These are phyloP conservation scores for Neurospora hispaniola DNA, from an alignment of 495 filamentous ascomycete genomes.

Conservation along the genomic window DNA sequence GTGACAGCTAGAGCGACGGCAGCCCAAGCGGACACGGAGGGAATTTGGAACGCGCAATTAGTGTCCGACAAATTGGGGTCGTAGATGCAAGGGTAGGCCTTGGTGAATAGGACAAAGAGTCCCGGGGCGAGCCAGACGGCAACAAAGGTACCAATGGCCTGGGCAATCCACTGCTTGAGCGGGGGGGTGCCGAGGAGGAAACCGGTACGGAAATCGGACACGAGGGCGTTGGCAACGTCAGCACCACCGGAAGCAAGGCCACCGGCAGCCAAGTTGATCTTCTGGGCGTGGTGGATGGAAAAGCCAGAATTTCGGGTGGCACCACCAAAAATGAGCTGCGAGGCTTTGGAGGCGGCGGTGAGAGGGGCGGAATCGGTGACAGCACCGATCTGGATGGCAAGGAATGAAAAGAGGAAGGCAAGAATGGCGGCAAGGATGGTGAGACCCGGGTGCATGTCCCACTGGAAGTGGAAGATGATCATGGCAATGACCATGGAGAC, in stretches of 20 bases:
- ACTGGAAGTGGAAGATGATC: conserved; percentile 50
- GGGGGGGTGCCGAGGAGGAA: conserved; percentile 54
- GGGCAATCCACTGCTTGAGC: conserved; percentile 52
- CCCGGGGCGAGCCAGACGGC: conserved; percentile 52
- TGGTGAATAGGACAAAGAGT: conserved; percentile 53
- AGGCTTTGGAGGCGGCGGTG: conserved; percentile 56
- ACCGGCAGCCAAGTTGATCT: conserved; percentile 53
- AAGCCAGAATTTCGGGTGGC: conserved; percentile 42
- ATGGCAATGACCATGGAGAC: conserved; percentile 42
- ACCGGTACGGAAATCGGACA: conserved; percentile 51
- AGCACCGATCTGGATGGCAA: conserved; percentile 54
- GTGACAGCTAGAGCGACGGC: conserved; percentile 57
- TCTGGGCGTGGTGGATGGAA: conserved; percentile 38
- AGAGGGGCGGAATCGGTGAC: conserved; percentile 54
- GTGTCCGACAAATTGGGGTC: conserved; percentile 19
- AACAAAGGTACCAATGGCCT: conserved; percentile 48
- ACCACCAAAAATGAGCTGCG: conserved; percentile 54
- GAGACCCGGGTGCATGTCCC: conserved; percentile 48
- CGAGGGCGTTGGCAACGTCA: conserved; percentile 43
- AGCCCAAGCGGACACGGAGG: conserved; percentile 55
- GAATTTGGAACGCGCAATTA: conserved; percentile 44
- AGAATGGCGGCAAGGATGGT: conserved; percentile 51
- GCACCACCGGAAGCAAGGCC: conserved; percentile 48
- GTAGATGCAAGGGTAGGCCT: conserved; percentile 56
- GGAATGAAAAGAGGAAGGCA: conserved; percentile 58